phyloP scores from a whole-genome alignment of 768 basidiomycete species.

The Kwoniella dejecticola region DNA sequence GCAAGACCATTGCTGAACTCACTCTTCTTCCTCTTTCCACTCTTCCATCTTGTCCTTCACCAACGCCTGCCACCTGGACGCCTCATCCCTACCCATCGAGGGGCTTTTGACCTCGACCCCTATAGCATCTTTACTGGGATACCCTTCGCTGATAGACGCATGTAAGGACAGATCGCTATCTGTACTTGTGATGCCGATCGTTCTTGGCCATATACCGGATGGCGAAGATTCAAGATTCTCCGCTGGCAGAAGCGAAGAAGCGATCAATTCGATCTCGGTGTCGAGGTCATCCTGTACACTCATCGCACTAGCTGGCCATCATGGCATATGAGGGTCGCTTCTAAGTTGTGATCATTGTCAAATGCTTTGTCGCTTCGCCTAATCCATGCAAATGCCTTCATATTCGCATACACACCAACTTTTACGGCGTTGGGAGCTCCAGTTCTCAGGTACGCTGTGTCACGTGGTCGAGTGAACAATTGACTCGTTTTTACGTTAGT shows the following conservation, averaged over 20 bases:
- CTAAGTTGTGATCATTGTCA: too few species aligned
- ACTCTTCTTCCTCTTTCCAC: slow-evolving; percentile 45
- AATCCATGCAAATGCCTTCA: too few species aligned
- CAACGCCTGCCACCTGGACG: slow-evolving; percentile 40
- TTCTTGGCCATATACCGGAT: slow-evolving; percentile 19
- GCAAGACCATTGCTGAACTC: too few species aligned
- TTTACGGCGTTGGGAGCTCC: too few species aligned
- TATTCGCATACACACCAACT: too few species aligned
- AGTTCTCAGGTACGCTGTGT: too few species aligned
- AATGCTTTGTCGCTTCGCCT: too few species aligned
- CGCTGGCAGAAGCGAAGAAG: slow-evolving; percentile 66
- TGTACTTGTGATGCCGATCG: slow-evolving; percentile 35
- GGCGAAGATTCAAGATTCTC: slow-evolving; percentile 56
- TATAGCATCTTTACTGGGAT: slow-evolving; percentile 40
- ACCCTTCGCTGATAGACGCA: slow-evolving; percentile 26
- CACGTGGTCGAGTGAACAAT: too few species aligned
- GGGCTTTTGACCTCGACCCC: slow-evolving; percentile 38
- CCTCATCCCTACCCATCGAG: slow-evolving; percentile 48
- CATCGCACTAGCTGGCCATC: background rate
- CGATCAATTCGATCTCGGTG: slow-evolving; percentile 64
- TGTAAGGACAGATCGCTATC: slow-evolving; percentile 42
- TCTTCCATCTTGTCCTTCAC: slow-evolving; percentile 36
- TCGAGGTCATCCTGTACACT: slow-evolving; percentile 22
- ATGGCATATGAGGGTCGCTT: background rate
- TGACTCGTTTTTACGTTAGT: too few species aligned